phyloP scores from a whole-genome alignment of 2,329 filamentous ascomycete genomes.

The Aspergillus novofumigatus region DNA sequence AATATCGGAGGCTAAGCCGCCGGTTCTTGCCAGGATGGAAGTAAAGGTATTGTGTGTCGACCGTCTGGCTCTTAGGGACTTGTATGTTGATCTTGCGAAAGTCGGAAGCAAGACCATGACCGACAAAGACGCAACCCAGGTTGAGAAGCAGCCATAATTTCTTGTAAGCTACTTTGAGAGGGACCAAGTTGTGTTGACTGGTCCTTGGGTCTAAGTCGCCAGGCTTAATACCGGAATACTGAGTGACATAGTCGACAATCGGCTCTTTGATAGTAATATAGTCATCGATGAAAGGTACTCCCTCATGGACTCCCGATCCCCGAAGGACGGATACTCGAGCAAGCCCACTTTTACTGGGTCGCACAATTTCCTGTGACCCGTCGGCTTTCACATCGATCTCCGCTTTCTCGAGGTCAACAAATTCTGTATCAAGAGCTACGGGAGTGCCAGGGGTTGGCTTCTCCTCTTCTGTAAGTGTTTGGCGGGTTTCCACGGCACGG shows the following conservation, averaged over 20 bases:
- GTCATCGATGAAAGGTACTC: conserved; percentile 89
- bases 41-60: conserved; percentile 91
- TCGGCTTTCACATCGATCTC: conserved; percentile 97
- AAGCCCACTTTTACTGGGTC: conserved; percentile 83
- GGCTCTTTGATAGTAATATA: conserved; percentile 89
- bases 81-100: conserved; percentile 98
- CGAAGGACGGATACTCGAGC: conserved; percentile 90
- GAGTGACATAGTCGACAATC: conserved; percentile 92
- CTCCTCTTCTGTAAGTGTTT: conserved; percentile 51
- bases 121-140: conserved; percentile 87
- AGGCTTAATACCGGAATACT: conserved; percentile 84
- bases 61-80: conserved; percentile 81
- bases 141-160: conserved; percentile 97
- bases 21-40: conserved; percentile 75
- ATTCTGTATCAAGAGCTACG: conserved; percentile 91
- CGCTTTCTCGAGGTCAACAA: conserved; percentile 85
- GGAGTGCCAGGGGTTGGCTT: conserved; percentile 67
- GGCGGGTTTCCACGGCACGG: conserved; percentile 35
- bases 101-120: conserved; percentile 89
- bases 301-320: conserved; percentile 70
- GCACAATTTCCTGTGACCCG: conserved; percentile 84
- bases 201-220: conserved; percentile 76
- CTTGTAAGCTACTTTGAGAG: conserved; percentile 91
- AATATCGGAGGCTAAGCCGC: conserved; percentile 84
- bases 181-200: conserved; percentile 78